phyloP scores from a whole-genome alignment of 2,329 filamentous ascomycete species.

The Graphiopsis chlorocephala region DNA sequence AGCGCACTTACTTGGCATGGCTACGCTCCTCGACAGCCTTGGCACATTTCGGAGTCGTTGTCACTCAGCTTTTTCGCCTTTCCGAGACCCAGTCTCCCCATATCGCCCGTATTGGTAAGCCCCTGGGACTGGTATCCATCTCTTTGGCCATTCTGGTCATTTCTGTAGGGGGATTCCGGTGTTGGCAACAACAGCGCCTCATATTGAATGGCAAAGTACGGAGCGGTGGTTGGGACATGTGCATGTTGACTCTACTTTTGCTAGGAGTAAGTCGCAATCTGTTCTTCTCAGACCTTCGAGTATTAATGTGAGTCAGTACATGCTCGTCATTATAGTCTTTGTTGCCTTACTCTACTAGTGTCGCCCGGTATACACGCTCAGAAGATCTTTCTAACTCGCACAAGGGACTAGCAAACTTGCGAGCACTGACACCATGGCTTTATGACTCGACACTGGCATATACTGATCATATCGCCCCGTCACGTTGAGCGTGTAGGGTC shows the following conservation, averaged over 20 bases:
- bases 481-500: slow-evolving; percentile 6
- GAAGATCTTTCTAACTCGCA: slow-evolving; percentile 5
- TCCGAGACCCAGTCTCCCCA: slow-evolving; percentile 5
- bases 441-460: slow-evolving; percentile 6
- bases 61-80: slow-evolving; percentile 7
- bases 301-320: slow-evolving; percentile 6
- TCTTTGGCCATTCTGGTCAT: slow-evolving; percentile 7
- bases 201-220: slow-evolving; percentile 8
- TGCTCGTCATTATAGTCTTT: slow-evolving; percentile 8
- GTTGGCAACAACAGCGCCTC: slow-evolving; percentile 5
- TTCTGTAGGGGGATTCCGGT: slow-evolving; percentile 5
- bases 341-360: slow-evolving; percentile 6
- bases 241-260: slow-evolving; percentile 5
- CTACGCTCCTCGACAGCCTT: slow-evolving; percentile 6
- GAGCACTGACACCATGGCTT: slow-evolving; percentile 6
- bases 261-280: slow-evolving; percentile 7
- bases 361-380: slow-evolving; percentile 5
- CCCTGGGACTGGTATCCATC: slow-evolving; percentile 3
- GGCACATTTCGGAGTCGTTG: slow-evolving; percentile 5
- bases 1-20: slow-evolving; percentile 5
- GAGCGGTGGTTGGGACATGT: slow-evolving; percentile 6
- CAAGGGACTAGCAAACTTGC: slow-evolving; percentile 7
- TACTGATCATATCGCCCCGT: slow-evolving; percentile 4
- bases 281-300: slow-evolving; percentile 5
- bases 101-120: slow-evolving; percentile 4